Base-by-base conservation (phyloP, 2,329 filamentous ascomycete genomes). In the Trichoderma lentiforme region DNA sequence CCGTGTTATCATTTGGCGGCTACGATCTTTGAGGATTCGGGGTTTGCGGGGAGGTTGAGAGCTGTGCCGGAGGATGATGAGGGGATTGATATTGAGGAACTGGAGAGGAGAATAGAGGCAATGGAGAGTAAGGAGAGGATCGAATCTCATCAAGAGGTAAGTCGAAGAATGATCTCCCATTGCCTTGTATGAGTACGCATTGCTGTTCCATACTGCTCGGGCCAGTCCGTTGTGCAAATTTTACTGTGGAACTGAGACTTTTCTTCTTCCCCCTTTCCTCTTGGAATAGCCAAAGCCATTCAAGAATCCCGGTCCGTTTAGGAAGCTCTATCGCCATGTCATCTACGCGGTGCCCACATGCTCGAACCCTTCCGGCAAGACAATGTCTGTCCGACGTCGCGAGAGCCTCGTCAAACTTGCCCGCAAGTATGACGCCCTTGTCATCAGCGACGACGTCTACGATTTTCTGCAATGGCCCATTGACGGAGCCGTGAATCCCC, bases 371-470 rank as follows among this genome's bases (percentile, higher is more conserved):
- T 94, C 92, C 0, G 93, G 92, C 34, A 92, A 91, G 78, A 94
- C 93, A 3, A 95, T 97, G 90, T 90, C 91, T 15, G 81, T 94
- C 4, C 79, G 82, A 21, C 88, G 92, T 32, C 88, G 96, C 4
- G 83, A 90, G 74, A 84, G 84, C 12, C 86, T 98, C 4, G 90
- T 98, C 28, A 83, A 84, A n/a, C 82, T 98, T 7, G 95, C 95
- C 0, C 87, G 95, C 71, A 85, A 90, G 72, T 89, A 92, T 79
- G 91, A 98, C 79, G 93, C 93, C 7, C 86, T 98, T n/a, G 82
- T 98, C 70, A 86, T 98, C 32, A 89, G 89, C 63, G 95, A 98
- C 82, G 96, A 99, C 80, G 94, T 98, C 11, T 99, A 99, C 79
- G 95, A 98, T 80, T 92, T 95, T 75, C 85, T 98, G 6, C 92